Base-by-base conservation (phyloP, 768 basidiomycete species). In the Sporobolomyces phaffii region DNA sequence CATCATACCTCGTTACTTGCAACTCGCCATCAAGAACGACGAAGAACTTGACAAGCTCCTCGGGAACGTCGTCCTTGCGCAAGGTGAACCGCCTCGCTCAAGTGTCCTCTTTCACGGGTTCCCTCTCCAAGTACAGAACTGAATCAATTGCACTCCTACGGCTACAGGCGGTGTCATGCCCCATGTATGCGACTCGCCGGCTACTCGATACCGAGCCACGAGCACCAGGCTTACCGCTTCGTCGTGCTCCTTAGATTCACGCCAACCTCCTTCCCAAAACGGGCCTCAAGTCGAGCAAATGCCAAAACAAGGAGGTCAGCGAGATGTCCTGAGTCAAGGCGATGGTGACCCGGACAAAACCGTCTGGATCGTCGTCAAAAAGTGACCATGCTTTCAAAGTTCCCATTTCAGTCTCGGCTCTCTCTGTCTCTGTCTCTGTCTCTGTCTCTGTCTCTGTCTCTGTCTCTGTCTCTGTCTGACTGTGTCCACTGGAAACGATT, bases 1-100 rank as follows among this genome's bases (percentile, higher is more conserved):
- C 79, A 90, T 91, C 70, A 84, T 86, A 17, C 90, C 90, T 62
- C 83, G 86, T 76, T 86, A 87, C 78, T 77, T 87, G 56, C 86
- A 87, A 76, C 82, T 87, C 52, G 86, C 86, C 59, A 86, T 87
- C 72, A 88, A 91, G 69, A 93, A 93, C 44, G 93, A 98, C 78
- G 91, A 96, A 77, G 93, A 97, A 76, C 86, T 96, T 18, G 92
- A 96, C 76, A 87, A 38, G 7, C 44, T 50, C 22, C 24, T 34
- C 22, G 36, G 11, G n/a, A 78, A 88, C 58, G 79, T 81, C 71
- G 85, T 87, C 76, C 90, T 91, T 80, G 88, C 87, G n/a, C 88
- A 91, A 77, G 90, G 90, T 79, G 45, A 18, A 3, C 9, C 33
- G 10, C 7, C 22, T 44, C 47, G 24, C 26, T 1, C 22, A 22